Evolutionary conservation across 2,329 filamentous ascomycete genomes (phyloP).

Genomic region (Trichoderma pleuroti): DNA sequence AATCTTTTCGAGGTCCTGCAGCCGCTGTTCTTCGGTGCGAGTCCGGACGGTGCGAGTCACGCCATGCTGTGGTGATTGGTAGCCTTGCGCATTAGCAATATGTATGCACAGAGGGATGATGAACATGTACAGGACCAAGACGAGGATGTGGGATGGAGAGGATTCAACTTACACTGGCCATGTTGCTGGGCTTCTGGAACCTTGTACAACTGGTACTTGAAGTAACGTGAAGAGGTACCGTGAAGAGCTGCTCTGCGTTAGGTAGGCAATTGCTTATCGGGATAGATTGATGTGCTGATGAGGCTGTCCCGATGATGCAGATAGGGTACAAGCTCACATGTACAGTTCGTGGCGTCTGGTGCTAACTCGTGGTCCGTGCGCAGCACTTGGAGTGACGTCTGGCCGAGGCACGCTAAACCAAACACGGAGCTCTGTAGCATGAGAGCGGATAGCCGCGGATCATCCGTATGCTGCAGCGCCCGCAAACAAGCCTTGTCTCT

Average conservation of each 20-base stretch:
- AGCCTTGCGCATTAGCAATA: constrained; percentile 5
- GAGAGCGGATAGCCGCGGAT: not conserved
- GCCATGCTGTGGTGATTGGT: constrained; percentile 62
- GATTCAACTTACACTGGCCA: constrained; percentile 3
- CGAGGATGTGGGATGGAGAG: not conserved
- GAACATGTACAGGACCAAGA: not conserved
- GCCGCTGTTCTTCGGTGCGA: constrained; percentile 66
- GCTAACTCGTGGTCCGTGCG: not conserved
- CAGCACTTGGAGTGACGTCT: not conserved
- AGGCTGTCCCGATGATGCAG: not conserved
- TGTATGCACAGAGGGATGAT: not conserved
- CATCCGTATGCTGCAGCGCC: not conserved
- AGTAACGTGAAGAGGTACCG: not conserved
- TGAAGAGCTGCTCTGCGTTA: not conserved
- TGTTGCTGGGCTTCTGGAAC: not conserved
- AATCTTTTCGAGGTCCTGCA: constrained; percentile 73
- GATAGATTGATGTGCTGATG: constrained; percentile 2
- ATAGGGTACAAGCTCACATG: not conserved
- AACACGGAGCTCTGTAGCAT: not conserved
- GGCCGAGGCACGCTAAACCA: not conserved
- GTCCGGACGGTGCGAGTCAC: constrained; percentile 63
- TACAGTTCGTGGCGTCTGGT: not conserved
- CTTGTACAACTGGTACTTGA: not conserved
- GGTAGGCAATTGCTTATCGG: not conserved
- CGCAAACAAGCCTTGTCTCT: not conserved